Base-by-base conservation (phyloP, 768 basidiomycete species). In the Terana coerulea region DNA sequence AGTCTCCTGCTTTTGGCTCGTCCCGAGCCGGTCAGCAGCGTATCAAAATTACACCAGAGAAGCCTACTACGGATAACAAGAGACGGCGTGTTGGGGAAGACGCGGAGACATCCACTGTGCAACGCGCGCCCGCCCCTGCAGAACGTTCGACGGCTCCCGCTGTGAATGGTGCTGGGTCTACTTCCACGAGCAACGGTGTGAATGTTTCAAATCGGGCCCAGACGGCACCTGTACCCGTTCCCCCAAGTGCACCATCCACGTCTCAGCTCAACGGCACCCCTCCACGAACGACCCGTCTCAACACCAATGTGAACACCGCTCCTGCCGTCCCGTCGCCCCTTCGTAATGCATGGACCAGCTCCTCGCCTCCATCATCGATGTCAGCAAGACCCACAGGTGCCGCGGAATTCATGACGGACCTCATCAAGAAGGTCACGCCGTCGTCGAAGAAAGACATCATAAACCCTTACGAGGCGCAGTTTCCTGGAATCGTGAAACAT, bases 381-480 rank as follows among this genome's bases (percentile, higher is more conserved):
- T 30, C 72, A 46, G 61, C 68, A 17, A 78, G 73, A 48, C 80
- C 77, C 24, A 87, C 85, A 1, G 79, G 83, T 59, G 80, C 86
- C 5, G 88, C 86, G 10, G 78, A 72, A 60, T 79, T 81, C 47
- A 81, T 88, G 78, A 74, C 81, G 1, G 81, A 81, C 47, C 71
- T 90, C 47, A 81, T 88, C 57, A 84, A 86, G 64, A 84, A 85
- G 57, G 80, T 77, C 7, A 83, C 84, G 0, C 84, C 85, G 22
- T 49, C 61, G 12, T 81, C 77, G 65, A 81, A 72, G 52, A 75
- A 79, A 19, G 88, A 86, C 58, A 75, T 89, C 36, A 79, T 78
- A 46, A 91, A 91, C 63, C 89, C 89, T 0, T 91, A 91, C 60
- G 84, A 90, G 64, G 75, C 78, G 17, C 81, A 83, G 14, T 86